Evolutionary conservation across 495 filamentous ascomycete species (phyloP), one percentile per base, ranked within the genome.

Genomic region (Podospora pseudopauciseta): DNA sequence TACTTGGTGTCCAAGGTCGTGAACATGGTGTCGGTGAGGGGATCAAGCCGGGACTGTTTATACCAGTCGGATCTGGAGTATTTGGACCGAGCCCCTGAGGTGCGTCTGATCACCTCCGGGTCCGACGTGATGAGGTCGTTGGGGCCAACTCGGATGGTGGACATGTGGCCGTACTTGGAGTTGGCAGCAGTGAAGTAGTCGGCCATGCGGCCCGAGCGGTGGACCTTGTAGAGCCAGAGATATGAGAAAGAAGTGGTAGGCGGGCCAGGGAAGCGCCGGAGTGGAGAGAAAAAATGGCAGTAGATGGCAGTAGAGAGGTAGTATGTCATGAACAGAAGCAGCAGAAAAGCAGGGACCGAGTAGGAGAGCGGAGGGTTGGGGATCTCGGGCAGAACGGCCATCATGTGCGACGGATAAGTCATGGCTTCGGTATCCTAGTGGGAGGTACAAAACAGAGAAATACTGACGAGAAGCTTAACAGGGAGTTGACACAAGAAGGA

Each of bases 231-330:
- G 26, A 73, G 4, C 71, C 87, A 90, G 20, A 85, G 69, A 27
- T 83, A 80, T 6, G 84, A 86, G 69, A 88, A 83, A 1, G 83
- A 81, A 20, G 87, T 81, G 58, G 82, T 75, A 55, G 80, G 78
- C 0, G 87, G 88, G 16, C 86, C 86, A 0, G 83, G 81, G 61
- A 90, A 76, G 30, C 78, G 70, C 20, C 76, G 74, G 1, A 88
- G 78, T 9, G 23, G 55, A 2, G n/a, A 58, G 55, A 58, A 20
- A 20, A 26, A 19, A 13, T 18, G 54, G 54, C 2, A 20, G 15
- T 20, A 20, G 20, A 20, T 26, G 55, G n/a, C 6, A 18, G 55
- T 26, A n/a, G 23, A 20, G 55, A 58, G 55, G 11, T 26, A 58
- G 55, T 58, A 49, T 6, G 39, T 13, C 15, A 49, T 49, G 39